Evolutionary conservation across 495 filamentous ascomycete genomes (phyloP), one percentile per base, ranked within the genome.

Genomic region (Evernia prunastri): DNA sequence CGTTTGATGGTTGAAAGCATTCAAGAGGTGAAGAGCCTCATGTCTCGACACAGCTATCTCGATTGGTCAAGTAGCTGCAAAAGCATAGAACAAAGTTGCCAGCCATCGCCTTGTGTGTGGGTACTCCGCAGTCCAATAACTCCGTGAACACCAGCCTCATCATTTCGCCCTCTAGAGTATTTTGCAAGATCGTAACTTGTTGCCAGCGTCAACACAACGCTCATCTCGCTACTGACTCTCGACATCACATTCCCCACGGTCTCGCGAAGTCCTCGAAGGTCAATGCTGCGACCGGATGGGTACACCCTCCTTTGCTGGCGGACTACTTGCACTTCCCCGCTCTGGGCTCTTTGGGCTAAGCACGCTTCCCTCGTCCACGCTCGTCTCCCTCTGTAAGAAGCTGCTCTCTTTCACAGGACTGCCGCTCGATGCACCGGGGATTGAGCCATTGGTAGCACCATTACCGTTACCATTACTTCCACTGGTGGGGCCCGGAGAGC

Each of bases 331-430:
- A 64, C 73, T 80, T 23, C 63, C 73, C 33, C 77, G 72, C 61
- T 77, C 67, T 39, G 72, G 70, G 43, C 67, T 67, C 29, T 68
- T 67, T 8, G 69, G 73, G 29, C 64, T 59, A 40, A 68, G 57
- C 8, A 61, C 33, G 51, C 63, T 56, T 25, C 51, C 49, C 43
- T 91, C 89, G 63, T 89, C 87, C n/a, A 81, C 82, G 71, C 84
- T 91, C 2, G 84, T 87, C 71, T 87, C 87, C 42, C 88, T 84
- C 69, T 92, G 85, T 73, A 95, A 78, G 71, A 87, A 91, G 75
- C 87, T 91, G 68, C 83, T 85, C 80, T 96, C 92, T 76, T 94
- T 96, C 58, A 92, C 81, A 17, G 92, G 91, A 70, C 89, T 92
- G 54, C 88, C 87, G 70, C 84, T 83, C 63, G 83, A 81, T 63